phyloP scores from a whole-genome alignment of 352 stramenopile genomes.

The Phytophthora meadii region DNA sequence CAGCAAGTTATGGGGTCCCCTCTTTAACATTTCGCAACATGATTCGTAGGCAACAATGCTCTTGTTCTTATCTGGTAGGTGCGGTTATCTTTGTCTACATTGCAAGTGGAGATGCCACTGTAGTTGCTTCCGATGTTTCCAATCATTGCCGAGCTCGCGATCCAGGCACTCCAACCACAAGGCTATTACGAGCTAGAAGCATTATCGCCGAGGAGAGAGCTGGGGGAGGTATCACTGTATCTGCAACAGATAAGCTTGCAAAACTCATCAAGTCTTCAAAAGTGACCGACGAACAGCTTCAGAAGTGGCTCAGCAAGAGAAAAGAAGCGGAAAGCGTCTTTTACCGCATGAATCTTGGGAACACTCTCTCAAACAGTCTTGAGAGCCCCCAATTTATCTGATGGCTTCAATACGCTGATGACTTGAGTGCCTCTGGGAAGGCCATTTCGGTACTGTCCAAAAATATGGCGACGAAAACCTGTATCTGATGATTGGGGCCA shows the following conservation, averaged over 20 bases:
- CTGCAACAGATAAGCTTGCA: neutral
- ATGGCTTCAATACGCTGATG: constrained; percentile 4
- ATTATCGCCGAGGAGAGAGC: neutral
- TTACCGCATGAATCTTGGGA: neutral
- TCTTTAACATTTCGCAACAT: too few relatives aligned
- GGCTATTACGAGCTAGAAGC: neutral
- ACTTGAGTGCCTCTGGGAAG: constrained; percentile 4
- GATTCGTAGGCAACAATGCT: too few relatives aligned
- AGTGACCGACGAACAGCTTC: neutral
- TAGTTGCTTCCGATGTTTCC: too few relatives aligned
- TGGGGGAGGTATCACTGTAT: neutral
- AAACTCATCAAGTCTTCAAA: neutral
- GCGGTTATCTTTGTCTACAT: too few relatives aligned
- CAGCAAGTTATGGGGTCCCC: too few relatives aligned
- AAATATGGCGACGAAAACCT: neutral
- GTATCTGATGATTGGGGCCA: constrained; percentile 2
- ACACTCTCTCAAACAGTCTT: neutral
- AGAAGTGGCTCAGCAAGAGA: neutral
- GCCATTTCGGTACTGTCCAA: neutral
- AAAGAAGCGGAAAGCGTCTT: constrained; percentile 2
- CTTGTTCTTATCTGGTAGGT: too few relatives aligned
- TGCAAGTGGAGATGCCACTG: too few relatives aligned
- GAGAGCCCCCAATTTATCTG: neutral
- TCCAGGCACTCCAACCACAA: too few relatives aligned
- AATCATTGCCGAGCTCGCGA: too few relatives aligned